A percentile compares a stretch with the other conserved stretches of the same genome.
Conservation (phyloP, 116 monocot species). For the Posidonia oceanica region DNA sequence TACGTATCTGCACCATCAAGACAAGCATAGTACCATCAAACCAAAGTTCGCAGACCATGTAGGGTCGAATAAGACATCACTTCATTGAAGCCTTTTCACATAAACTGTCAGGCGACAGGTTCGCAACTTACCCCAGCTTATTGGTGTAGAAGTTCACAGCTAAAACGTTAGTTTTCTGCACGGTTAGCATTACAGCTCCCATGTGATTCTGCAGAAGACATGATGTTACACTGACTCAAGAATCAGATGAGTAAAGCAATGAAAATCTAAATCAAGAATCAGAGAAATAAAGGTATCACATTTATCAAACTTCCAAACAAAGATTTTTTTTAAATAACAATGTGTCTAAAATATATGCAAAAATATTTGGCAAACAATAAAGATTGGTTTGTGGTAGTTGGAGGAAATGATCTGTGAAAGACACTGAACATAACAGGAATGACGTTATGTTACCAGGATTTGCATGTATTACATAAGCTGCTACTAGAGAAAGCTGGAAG, state of each 20-base stretch:
- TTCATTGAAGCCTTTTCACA: no score
- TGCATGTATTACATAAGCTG: not conserved
- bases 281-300: not conserved
- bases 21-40: not conserved
- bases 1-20: slow-evolving; percentile 35
- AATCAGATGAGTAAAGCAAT: not conserved
- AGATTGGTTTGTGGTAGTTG: not conserved
- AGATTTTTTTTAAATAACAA: not conserved
- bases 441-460: no score
- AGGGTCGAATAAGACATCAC: not conserved
- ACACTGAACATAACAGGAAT: not conserved
- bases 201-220: slow-evolving; percentile 56
- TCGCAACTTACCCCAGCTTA: slow-evolving; percentile 45
- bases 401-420: not conserved
- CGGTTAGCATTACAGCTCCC: slow-evolving; percentile 92
- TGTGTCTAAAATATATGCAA: not conserved
- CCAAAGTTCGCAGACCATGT: not conserved
- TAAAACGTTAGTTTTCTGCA: slow-evolving; percentile 70
- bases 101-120: no score
- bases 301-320: not conserved
- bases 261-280: no score
- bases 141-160: slow-evolving; percentile 79
- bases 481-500: not conserved
- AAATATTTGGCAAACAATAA: not conserved
- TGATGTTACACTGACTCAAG: not conserved